Evolutionary conservation across 257 asterid genomes (phyloP).

Genomic region (Fraxinus anomala): DNA sequence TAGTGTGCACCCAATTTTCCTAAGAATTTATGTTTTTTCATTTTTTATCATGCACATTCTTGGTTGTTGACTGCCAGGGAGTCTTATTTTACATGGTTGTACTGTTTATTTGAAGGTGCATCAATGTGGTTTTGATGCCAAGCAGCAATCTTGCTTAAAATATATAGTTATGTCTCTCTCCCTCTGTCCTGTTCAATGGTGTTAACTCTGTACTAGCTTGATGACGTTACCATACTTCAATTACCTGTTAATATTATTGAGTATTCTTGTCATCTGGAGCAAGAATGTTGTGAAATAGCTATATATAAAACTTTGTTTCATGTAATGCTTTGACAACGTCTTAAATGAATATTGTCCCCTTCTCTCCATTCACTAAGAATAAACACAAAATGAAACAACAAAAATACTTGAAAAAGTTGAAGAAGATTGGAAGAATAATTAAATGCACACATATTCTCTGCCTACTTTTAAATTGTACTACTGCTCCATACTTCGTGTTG

Average conservation of each 20-base stretch:
- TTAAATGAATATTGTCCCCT: background rate
- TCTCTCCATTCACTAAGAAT: background rate
- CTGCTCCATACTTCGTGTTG: slow-evolving; percentile 6
- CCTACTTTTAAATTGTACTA: background rate
- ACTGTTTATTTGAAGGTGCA: slow-evolving; percentile 2
- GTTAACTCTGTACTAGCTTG: background rate
- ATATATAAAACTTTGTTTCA: background rate
- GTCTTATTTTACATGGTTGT: slow-evolving; percentile 4
- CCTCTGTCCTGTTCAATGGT: slow-evolving; percentile 6
- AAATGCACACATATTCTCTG: background rate
- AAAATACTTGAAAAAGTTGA: background rate
- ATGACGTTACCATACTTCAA: background rate
- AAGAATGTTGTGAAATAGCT: background rate
- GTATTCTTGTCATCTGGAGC: background rate
- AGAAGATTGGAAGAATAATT: background rate
- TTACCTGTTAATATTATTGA: background rate
- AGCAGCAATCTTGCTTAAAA: slow-evolving; percentile 8
- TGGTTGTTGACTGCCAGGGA: slow-evolving; percentile 14
- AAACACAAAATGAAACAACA: background rate
- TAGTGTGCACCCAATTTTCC: background rate
- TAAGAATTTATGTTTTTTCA: background rate
- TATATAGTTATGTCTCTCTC: slow-evolving; percentile 1
- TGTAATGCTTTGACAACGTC: background rate
- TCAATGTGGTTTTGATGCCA: slow-evolving; percentile 10
- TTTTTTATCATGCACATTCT: background rate